These are phyloP conservation scores for Apophysomyces ossiformis DNA, from an alignment of 371 early-diverging fungal genomes.

Conservation along the genomic window DNA sequence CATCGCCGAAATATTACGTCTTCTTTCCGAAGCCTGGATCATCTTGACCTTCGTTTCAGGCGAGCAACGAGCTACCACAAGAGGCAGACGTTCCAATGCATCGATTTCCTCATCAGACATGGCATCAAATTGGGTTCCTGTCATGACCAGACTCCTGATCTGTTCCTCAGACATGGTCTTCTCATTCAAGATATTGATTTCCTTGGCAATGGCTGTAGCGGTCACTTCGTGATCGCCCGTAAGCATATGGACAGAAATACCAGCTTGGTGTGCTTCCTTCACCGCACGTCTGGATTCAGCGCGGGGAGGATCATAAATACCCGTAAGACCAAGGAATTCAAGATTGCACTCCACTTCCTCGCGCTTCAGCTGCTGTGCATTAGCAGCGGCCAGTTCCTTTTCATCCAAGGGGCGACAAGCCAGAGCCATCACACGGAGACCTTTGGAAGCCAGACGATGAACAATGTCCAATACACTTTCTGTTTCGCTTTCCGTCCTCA, in stretches of 20 bases:
- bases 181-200: constrained; percentile 80
- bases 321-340: constrained; percentile 84
- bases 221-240: constrained; percentile 93
- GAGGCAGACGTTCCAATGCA: constrained; percentile 74
- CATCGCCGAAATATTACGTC: constrained; percentile 67
- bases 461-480: constrained; percentile 23
- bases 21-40: constrained; percentile 84
- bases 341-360: constrained; percentile 68
- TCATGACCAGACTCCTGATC: constrained; percentile 70
- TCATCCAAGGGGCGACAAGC: constrained; percentile 47
- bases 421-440: constrained; percentile 60
- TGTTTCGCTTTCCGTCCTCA: constrained; percentile 20
- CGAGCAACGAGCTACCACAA: constrained; percentile 87
- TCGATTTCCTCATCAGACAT: constrained; percentile 81
- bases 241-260: constrained; percentile 93
- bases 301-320: constrained; percentile 91
- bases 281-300: constrained; percentile 74
- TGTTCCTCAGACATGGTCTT: constrained; percentile 39
- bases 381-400: constrained; percentile 23
- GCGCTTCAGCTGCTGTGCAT: constrained; percentile 43
- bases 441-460: constrained; percentile 34
- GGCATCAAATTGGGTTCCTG: constrained; percentile 80
- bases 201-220: constrained; percentile 86
- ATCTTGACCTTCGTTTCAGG: constrained; percentile 97
- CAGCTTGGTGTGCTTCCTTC: constrained; percentile 82